These are phyloP conservation scores for Abortiporus biennis DNA, from an alignment of 1,284 basidiomycete genomes.

Conservation along the genomic window DNA sequence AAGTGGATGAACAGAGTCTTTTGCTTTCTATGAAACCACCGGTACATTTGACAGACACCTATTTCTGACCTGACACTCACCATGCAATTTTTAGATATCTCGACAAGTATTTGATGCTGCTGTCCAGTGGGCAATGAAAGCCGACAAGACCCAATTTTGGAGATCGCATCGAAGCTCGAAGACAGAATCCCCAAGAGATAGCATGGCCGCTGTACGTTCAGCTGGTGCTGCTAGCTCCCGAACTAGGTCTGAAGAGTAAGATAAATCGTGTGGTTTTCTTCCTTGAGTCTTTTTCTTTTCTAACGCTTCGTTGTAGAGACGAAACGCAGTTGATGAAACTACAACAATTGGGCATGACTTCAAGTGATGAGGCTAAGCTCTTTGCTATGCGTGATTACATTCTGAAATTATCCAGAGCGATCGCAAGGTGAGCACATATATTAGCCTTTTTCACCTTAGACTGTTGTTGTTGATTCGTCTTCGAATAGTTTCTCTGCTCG, in stretches of 20 bases:
- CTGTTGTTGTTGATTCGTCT: background rate
- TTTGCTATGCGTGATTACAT: conserved; percentile 86
- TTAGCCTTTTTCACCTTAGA: background rate
- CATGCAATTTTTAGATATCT: conserved; percentile 47
- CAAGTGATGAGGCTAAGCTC: conserved; percentile 76
- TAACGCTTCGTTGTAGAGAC: conserved; percentile 48
- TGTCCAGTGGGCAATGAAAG: conserved; percentile 82
- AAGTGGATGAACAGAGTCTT: conserved; percentile 71
- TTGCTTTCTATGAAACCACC: conserved; percentile 73
- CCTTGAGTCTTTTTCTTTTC: conserved; percentile 4
- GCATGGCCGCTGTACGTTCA: conserved; percentile 56
- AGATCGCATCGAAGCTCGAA: conserved; percentile 45
- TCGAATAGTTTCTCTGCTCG: conserved; percentile 55
- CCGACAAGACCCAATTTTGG: conserved; percentile 77
- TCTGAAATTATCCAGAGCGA: conserved; percentile 71
- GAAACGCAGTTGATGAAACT: conserved; percentile 68
- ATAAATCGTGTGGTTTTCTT: conserved; percentile 24
- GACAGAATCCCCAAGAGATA: conserved; percentile 63
- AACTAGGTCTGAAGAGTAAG: conserved; percentile 73
- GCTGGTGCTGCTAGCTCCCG: conserved; percentile 39
- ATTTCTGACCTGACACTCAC: background rate
- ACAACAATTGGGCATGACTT: conserved; percentile 77
- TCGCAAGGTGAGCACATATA: conserved; percentile 39
- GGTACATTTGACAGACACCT: conserved; percentile 38
- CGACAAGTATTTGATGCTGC: conserved; percentile 83